Base-by-base conservation (phyloP, 768 basidiomycete genomes). In the Leccinum rimulosum region DNA sequence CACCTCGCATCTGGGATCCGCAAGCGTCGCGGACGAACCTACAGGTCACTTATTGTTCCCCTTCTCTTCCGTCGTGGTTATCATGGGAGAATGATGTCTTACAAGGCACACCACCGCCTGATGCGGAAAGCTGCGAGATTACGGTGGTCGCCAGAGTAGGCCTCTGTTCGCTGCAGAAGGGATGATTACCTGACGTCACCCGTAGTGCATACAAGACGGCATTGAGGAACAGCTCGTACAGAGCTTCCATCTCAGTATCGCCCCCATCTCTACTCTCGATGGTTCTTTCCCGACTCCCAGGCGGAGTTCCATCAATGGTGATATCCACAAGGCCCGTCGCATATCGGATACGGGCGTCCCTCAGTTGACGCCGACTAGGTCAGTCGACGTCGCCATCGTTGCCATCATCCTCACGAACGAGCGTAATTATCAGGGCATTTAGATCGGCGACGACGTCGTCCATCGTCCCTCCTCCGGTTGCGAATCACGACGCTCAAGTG, bases 1-100 rank as follows among this genome's bases (percentile, higher is more conserved):
- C 88, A 56, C 95, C 96, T 31, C 88, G 90, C 61, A 86, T 99
- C 48, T 98, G 95, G 94, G 95, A 98, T 76, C 97, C 96, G 6
- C 95, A 98, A 72, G 88, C 88, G 45, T 88, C 91, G 12, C 86
- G 90, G 66, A 79, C 87, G 57, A 91, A 89, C 68, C 77, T 94
- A 63, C 82, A 85, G 50, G 91, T 96, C 35, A 77, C 80, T 15
- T 98, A 90, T 68, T 84, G 79, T 64, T 95, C 93, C 1, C 91
- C 95, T 15, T 79, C 76, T 36, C 79, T 96, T 12, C 96, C 96
- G 1, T 65, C 84, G 0, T 99, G 96, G 96, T 76, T 99, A 30
- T 77, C 79, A 14, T 98, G 95, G 95, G 87, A 89, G 64, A 85
- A 86, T 52, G 91, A 93, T 61, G 84, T 86, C 53, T 79, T 98